Percentiles rank a stretch among this genome's conserved stretches.
Conservation (phyloP, 1,284 basidiomycete genomes). For the Lentinula novae-zelandiae region DNA sequence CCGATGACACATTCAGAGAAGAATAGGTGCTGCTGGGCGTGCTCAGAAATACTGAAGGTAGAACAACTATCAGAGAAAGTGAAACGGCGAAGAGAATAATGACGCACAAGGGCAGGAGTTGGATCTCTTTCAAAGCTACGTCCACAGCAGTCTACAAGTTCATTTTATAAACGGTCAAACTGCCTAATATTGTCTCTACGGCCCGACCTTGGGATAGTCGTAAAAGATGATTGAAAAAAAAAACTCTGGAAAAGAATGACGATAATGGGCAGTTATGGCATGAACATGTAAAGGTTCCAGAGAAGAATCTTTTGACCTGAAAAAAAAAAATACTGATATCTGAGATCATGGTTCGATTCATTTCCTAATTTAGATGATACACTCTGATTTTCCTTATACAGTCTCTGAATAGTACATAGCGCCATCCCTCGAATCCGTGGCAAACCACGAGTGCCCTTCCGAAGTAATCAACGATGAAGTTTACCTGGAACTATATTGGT, state of each 20-base stretch:
- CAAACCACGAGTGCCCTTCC: background rate
- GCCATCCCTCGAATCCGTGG: slow-evolving; percentile 2
- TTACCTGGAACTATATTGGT: too few species aligned
- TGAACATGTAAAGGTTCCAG: slow-evolving; percentile 12
- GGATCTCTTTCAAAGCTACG: background rate
- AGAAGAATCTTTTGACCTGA: slow-evolving; percentile 2
- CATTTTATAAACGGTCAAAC: slow-evolving; percentile 15
- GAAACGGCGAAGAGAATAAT: background rate
- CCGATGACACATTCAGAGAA: slow-evolving; percentile 60
- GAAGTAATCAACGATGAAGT: too few species aligned
- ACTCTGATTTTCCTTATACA: background rate
- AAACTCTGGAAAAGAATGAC: slow-evolving; percentile 14
- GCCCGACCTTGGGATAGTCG: slow-evolving; percentile 11
- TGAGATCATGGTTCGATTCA: background rate
- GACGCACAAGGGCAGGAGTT: background rate
- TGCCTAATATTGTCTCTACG: slow-evolving; percentile 2
- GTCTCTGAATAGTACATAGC: background rate
- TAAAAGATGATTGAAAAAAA: slow-evolving; percentile 2
- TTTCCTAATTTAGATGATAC: background rate
- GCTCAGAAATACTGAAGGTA: background rate
- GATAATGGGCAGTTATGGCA: slow-evolving; percentile 15
- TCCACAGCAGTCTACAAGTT: background rate
- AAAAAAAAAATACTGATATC: background rate
- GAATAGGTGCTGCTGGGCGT: background rate
- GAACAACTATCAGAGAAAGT: background rate